Base-by-base conservation (phyloP, 169 alveolate genomes). In the Plasmodium inui region DNA sequence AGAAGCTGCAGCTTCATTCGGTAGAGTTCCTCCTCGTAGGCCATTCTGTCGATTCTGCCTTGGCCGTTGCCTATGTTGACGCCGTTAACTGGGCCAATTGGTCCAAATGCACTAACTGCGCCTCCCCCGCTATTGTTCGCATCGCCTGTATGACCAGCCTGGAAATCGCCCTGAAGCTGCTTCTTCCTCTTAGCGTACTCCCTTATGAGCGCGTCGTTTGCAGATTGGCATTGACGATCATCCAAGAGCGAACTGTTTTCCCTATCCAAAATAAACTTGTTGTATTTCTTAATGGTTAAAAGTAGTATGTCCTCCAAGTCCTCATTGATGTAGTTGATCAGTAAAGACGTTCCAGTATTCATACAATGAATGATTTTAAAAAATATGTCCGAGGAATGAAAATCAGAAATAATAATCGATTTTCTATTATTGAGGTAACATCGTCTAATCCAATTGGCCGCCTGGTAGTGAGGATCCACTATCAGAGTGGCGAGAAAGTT, bases 391-490 rank as follows among this genome's bases (percentile, higher is more conserved):
- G 90, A 41, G 7, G 67, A 67, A 46, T 82, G 76, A 57, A 80
- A 53, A 39, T 91, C 92, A 30, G 92, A 91, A 70, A 74, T 34
- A 6, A 71, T 37, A 71, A 91, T 39, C 22, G 37, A 12, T 34
- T 82, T 32, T 22, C 37, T 26, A 53, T 82, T 82, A 39, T 80
- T 91, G 14, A 19, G 70, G 81, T 91, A 91, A 44, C 84, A 82
- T 82, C 92, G 50, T 8, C 37, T 91, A 71, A 91, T 91, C 95
- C 95, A 91, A 26, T 91, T 57, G 19, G 83, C 28, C 8, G 84
- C 95, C 53, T 91, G 91, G 67, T 91, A 72, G 41, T 91, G 95
- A 12, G 92, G 92, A 72, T 91, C 95, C 17, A 91, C 55, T 81
- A 91, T 91, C 32, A 91, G 39, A 12, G 91, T 91, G 57, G 95